Base-by-base conservation (phyloP, 1,284 basidiomycete species). In the Wolfiporia cocos region DNA sequence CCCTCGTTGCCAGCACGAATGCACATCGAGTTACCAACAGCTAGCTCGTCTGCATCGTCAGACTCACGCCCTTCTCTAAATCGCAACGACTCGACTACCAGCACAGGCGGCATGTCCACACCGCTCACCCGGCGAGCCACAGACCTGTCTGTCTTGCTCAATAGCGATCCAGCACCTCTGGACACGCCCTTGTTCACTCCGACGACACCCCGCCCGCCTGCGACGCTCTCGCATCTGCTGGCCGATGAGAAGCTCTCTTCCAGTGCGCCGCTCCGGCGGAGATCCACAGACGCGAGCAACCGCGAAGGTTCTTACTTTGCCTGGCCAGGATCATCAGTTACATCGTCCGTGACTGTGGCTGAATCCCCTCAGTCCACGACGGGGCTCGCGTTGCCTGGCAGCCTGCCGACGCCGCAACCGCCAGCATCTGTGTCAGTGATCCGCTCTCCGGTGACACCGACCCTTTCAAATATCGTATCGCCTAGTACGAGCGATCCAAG, bases 141-240 rank as follows among this genome's bases (percentile, higher is more conserved):
- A 31, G 78, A 82, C 64, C 70, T 86, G 12, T 73, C 81, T 30
- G 74, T 81, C 40, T 69, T 86, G 26, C 74, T 86, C 59, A 86
- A 86, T 65, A 70, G 73, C 45, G 72, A 76, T 50, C 62, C 69
- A 33, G 53, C 48, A 19, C 49, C 57, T 34, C 64, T 65, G 43
- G 65, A 69, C 35, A 68, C 59, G 48, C 69, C 48, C 62, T 67
- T 45, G 55, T 62, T 63, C 66, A 47, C 69, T 59, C 47, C 60
- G 51, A 53, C 65, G 59, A 60, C 60, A 9, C 57, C 60, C 22
- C 55, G 60, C 33, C 52, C 45, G 19, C 49, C 65, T 63, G 35
- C 70, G 67, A 67, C 70, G 28, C 62, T 79, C 46, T 71, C 75
- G 4, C 74, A 77, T 57, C 65, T 78, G 35, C 63, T 80, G 5